Evolutionary conservation across 2,329 filamentous ascomycete genomes (phyloP).

Genomic region (Lecanoromycetidae sp.): DNA sequence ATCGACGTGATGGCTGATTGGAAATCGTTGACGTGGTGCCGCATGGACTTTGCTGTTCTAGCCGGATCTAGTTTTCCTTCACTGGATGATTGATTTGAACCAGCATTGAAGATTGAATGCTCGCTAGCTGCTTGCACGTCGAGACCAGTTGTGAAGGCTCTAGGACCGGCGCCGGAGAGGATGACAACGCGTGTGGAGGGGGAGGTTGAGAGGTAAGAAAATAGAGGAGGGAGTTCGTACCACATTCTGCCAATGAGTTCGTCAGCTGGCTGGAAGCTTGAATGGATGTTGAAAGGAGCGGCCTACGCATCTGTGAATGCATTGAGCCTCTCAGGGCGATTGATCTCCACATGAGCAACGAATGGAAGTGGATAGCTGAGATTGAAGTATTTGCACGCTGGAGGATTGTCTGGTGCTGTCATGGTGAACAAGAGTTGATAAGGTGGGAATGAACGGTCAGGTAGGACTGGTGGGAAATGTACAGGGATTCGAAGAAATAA

Average conservation of each 20-base stretch:
- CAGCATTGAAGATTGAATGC: not conserved
- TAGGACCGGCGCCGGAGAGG: slow-evolving; percentile 67
- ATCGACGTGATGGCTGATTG: slow-evolving; percentile 65
- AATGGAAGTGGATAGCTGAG: slow-evolving; percentile 58
- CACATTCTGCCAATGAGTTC: slow-evolving; percentile 51
- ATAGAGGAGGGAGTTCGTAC: slow-evolving; percentile 63
- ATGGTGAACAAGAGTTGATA: not conserved
- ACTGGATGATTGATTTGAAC: slow-evolving; percentile 24
- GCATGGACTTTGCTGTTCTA: slow-evolving; percentile 48
- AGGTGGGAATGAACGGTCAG: too few relatives aligned
- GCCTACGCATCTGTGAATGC: slow-evolving; percentile 60
- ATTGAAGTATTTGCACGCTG: slow-evolving; percentile 54
- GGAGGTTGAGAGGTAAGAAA: slow-evolving; percentile 59
- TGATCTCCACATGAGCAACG: slow-evolving; percentile 87
- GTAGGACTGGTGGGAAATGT: too few relatives aligned
- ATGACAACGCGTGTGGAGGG: slow-evolving; percentile 63
- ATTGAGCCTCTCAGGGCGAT: slow-evolving; percentile 76
- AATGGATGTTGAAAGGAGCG: not conserved
- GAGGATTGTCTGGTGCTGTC: slow-evolving; percentile 9
- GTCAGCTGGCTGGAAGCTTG: not conserved
- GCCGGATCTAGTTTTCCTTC: slow-evolving; percentile 55
- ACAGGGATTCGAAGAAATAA: too few relatives aligned
- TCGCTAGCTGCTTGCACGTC: slow-evolving; percentile 60
- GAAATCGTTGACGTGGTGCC: slow-evolving; percentile 63
- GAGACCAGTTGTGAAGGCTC: slow-evolving; percentile 74